Base-by-base conservation (phyloP, 306 rosid genomes). In the Prosopis cineraria region DNA sequence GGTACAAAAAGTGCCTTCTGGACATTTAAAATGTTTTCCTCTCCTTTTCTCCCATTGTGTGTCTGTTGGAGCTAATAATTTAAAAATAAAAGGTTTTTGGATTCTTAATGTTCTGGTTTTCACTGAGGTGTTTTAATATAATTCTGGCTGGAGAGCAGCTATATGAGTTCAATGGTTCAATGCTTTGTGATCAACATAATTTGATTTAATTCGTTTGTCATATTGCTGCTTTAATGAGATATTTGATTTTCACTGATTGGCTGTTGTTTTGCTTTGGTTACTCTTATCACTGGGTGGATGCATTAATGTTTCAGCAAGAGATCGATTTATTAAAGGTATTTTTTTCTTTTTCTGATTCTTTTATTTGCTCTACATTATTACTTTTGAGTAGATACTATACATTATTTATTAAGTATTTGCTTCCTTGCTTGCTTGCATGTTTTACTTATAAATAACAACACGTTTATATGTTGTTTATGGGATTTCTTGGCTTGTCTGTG, bases 291-390 rank as follows among this genome's bases (percentile, higher is more conserved):
- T 74, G 78, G 84, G 82, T 71, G 85, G 88, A 80, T 60, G 78
- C 77, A 24, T 76, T 72, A 65, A 77, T 76, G 63, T 79, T 77
- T 82, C 84, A 96, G 98, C 99, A 96, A 93, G 99, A 96, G 94
- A 96, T 96, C 77, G 99, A 96, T 87, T 86, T 96, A 75, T 86
- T 96, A 29, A 93, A 96, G 99, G 99, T 96, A 88, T 68, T 44
- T 77, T 77, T 55, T 81, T 63, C 33, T 11, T 71, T 56, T 58
- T 79, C 80, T 59, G 30, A 66, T 41, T 79, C 69, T 59, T 78
- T 58, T 59, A 48, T 62, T 27, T 55, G 50, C 72, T 66, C 56
- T 20, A 2, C 59, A 3, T n/a, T 0, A 52, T 52, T 8, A 1
- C 8, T 52, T 52, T 52, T 52, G 13, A 52, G 27, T 20, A n/a